Percentiles rank a stretch among this genome's conserved stretches.
These are phyloP conservation scores for Trichosporon sp. DNA, from an alignment of 1,284 basidiomycete species.

Conservation along the genomic window DNA sequence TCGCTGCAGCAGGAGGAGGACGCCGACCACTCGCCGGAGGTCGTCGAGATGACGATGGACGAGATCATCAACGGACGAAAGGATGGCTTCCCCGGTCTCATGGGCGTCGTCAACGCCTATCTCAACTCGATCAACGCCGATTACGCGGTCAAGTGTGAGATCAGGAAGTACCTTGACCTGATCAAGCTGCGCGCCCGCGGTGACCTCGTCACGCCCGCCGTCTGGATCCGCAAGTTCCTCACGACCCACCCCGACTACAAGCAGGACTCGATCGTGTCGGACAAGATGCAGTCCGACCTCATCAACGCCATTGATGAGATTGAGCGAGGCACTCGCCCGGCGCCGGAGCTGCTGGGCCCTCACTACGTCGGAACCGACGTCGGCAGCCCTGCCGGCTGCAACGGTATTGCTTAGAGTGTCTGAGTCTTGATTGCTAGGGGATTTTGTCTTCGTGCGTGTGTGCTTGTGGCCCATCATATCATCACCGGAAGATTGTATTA, in stretches of 20 bases:
- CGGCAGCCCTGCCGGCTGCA: not conserved
- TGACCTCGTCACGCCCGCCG: constrained; percentile 80
- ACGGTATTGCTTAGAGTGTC: not conserved
- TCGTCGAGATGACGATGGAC: constrained; percentile 83
- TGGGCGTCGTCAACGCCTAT: constrained; percentile 80
- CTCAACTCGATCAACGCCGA: constrained; percentile 82
- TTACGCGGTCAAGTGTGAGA: constrained; percentile 59
- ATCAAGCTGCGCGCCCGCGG: constrained; percentile 75
- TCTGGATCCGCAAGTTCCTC: constrained; percentile 91
- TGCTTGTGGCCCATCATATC: not conserved
- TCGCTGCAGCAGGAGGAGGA: constrained; percentile 23
- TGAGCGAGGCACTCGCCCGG: constrained; percentile 32
- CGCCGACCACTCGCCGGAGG: constrained; percentile 57
- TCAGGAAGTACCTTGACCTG: constrained; percentile 74
- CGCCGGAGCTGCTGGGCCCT: not conserved
- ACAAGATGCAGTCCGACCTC: constrained; percentile 93
- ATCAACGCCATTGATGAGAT: constrained; percentile 87
- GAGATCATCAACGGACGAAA: constrained; percentile 85
- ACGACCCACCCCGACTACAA: constrained; percentile 83
- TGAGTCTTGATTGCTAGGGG: not conserved
- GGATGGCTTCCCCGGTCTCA: constrained; percentile 75
- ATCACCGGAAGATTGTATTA: not conserved
- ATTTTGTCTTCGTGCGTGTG: not conserved
- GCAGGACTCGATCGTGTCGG: constrained; percentile 80
- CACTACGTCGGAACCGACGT: not conserved